phyloP scores from a whole-genome alignment of 495 filamentous ascomycete genomes.

The Penicillium robsamsonii region DNA sequence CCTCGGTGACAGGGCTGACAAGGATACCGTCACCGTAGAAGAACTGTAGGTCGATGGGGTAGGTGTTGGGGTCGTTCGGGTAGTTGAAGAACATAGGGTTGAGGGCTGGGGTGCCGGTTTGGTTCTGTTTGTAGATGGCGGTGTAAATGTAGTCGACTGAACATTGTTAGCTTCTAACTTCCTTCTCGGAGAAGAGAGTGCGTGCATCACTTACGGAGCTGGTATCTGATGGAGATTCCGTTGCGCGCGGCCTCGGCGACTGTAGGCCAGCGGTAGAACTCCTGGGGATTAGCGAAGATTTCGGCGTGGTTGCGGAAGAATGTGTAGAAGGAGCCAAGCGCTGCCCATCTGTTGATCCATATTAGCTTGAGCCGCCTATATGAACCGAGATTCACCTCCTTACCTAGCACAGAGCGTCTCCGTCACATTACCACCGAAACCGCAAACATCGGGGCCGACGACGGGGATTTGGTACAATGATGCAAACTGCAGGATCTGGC shows the following conservation, averaged over 20 bases:
- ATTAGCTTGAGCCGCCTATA: background rate
- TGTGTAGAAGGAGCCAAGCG: slow-evolving; percentile 70
- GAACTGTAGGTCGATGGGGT: slow-evolving; percentile 63
- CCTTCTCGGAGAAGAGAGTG: background rate
- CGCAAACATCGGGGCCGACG: slow-evolving; percentile 74
- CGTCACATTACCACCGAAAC: slow-evolving; percentile 63
- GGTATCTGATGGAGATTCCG: slow-evolving; percentile 73
- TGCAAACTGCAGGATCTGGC: slow-evolving; percentile 65
- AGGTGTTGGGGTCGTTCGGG: slow-evolving; percentile 62
- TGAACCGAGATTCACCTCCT: background rate
- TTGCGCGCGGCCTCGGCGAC: slow-evolving; percentile 66
- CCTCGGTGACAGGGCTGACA: slow-evolving; percentile 68
- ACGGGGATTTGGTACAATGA: slow-evolving; percentile 76
- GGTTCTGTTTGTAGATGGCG: slow-evolving; percentile 59
- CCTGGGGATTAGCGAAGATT: slow-evolving; percentile 53
- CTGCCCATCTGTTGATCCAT: slow-evolving; percentile 60
- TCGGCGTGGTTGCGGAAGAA: slow-evolving; percentile 74
- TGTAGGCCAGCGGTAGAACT: slow-evolving; percentile 70
- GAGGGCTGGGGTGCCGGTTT: slow-evolving; percentile 67
- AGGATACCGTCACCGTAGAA: slow-evolving; percentile 71
- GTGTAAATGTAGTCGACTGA: slow-evolving; percentile 79
- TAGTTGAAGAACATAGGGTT: slow-evolving; percentile 72
- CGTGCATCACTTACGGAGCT: slow-evolving; percentile 36
- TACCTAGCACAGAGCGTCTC: slow-evolving; percentile 59
- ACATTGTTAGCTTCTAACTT: background rate